Evolutionary conservation across 2,329 filamentous ascomycete species (phyloP), one percentile per base, ranked within the genome.

Genomic region (Scortechinia acanthostroma): DNA sequence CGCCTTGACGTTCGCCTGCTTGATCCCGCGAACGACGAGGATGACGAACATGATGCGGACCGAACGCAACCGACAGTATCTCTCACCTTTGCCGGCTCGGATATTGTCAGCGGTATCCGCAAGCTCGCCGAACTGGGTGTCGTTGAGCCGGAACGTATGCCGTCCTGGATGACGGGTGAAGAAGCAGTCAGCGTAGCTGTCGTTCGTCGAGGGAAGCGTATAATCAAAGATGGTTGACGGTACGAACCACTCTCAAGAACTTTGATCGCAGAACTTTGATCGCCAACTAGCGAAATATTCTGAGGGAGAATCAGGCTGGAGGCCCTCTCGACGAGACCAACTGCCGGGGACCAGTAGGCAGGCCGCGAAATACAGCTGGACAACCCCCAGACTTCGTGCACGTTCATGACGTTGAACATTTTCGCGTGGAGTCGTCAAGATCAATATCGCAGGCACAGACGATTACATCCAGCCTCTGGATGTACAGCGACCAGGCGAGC

Each of bases 81-180:
- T 4, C 59, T 77, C 5, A 67, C 65, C 0, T 77, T 79, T 49
- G 59, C 66, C 4, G 75, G 75, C 2, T 61, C 64, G 1, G 71
- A 78, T 53, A 66, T 79, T 1, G 73, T 78, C 47, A 62, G 65
- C 2, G 75, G 75, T 0, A 61, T 78, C 28, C 66, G 73, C 42
- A 65, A 69, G 47, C 59, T 79, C 28, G 72, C 74, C 0, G 72
- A 76, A 53, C 48, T 70, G 37, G 73, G 73, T 2, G 55, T 66
- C 23, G 55, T 78, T 35, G 69, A 79, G 50, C 64, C 73, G 4
- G 62, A 68, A 45, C 66, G 60, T 42, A 74, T 78, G 70, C 75
- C 75, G 0, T 69, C 70, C 0, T 77, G 73, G 73, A 74, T 78
- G 73, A 77, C 74, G 2, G 75, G 75, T 1, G 74, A 78, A 52